Conservation (phyloP, 441 rosid species). For the Viola pubescens region DNA sequence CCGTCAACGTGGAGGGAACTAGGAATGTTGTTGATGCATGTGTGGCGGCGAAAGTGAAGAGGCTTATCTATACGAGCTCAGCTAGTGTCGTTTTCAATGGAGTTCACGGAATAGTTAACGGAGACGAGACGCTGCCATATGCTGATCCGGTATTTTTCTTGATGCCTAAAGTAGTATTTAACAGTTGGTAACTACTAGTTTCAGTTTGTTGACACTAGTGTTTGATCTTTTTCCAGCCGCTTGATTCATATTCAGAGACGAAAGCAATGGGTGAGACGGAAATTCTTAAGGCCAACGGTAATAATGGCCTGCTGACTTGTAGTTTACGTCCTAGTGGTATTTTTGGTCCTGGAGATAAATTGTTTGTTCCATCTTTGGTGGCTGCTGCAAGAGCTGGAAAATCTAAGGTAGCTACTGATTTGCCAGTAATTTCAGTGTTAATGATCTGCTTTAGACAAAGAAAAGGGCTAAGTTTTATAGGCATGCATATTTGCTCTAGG, state of each 20-base stretch:
- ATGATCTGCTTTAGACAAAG: not conserved
- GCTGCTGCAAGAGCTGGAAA: slow-evolving; percentile 88
- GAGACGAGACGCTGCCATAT: slow-evolving; percentile 62
- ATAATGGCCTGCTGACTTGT: slow-evolving; percentile 73
- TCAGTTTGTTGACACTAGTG: not conserved
- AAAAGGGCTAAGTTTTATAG: not conserved
- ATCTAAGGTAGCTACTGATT: slow-evolving; percentile 56
- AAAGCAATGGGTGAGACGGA: slow-evolving; percentile 83
- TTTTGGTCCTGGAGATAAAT: slow-evolving; percentile 90
- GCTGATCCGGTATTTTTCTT: slow-evolving; percentile 45
- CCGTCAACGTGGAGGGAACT: slow-evolving; percentile 87
- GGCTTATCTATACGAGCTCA: slow-evolving; percentile 87
- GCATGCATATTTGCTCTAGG: too few species aligned
- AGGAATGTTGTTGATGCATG: slow-evolving; percentile 78
- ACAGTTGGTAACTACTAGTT: not conserved
- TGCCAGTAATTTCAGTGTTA: not conserved
- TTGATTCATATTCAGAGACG: slow-evolving; percentile 82
- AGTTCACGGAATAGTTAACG: slow-evolving; percentile 43
- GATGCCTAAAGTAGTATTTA: not conserved
- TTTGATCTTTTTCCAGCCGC: slow-evolving; percentile 45
- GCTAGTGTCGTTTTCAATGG: slow-evolving; percentile 91
- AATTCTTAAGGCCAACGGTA: slow-evolving; percentile 62
- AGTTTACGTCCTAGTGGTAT: slow-evolving; percentile 87
- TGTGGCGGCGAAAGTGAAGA: slow-evolving; percentile 58
- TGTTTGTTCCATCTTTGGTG: slow-evolving; percentile 73